A percentile compares a stretch with the other conserved stretches of the same genome.
phyloP scores from a whole-genome alignment of 495 filamentous ascomycete genomes.

The Talaromyces trachyspermus region DNA sequence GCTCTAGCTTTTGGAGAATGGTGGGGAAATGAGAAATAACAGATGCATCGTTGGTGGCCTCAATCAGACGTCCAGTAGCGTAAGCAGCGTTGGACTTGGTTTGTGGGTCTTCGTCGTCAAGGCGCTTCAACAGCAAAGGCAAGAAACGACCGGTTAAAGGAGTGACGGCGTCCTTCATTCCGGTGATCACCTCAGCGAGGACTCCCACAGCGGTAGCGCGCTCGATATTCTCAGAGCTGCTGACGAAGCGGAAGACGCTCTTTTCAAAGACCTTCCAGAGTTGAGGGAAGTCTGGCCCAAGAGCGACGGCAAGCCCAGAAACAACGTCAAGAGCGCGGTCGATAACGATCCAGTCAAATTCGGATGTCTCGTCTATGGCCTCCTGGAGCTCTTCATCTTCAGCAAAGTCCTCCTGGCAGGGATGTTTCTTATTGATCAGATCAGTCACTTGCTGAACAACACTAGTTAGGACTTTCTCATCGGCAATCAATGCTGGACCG shows the following conservation, averaged over 20 bases:
- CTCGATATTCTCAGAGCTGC: constrained; percentile 75
- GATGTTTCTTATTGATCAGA: constrained; percentile 81
- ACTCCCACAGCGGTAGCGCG: constrained; percentile 83
- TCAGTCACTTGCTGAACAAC: constrained; percentile 58
- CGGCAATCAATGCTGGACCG: constrained; percentile 77
- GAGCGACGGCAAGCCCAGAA: constrained; percentile 70
- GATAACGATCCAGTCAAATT: constrained; percentile 95
- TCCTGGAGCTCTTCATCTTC: constrained; percentile 65
- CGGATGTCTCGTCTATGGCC: constrained; percentile 71
- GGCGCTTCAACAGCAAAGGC: constrained; percentile 76
- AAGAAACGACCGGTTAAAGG: constrained; percentile 68
- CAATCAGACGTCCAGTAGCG: constrained; percentile 74
- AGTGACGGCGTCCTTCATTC: constrained; percentile 72
- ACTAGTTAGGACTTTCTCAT: constrained; percentile 53
- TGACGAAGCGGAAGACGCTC: constrained; percentile 78
- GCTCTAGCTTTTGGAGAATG: constrained; percentile 78
- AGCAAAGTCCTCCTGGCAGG: constrained; percentile 83
- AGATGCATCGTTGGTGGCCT: constrained; percentile 61
- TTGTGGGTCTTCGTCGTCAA: constrained; percentile 83
- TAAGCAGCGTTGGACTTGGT: constrained; percentile 94
- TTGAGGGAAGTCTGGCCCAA: constrained; percentile 74
- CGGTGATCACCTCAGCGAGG: constrained; percentile 82
- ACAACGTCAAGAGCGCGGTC: constrained; percentile 90
- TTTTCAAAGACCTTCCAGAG: constrained; percentile 93
- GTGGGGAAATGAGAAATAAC: constrained; percentile 65